Evolutionary conservation across 1,139 yeast species (phyloP), one percentile per base, ranked within the genome.

Genomic region (Sugiyamaella pinicola): DNA sequence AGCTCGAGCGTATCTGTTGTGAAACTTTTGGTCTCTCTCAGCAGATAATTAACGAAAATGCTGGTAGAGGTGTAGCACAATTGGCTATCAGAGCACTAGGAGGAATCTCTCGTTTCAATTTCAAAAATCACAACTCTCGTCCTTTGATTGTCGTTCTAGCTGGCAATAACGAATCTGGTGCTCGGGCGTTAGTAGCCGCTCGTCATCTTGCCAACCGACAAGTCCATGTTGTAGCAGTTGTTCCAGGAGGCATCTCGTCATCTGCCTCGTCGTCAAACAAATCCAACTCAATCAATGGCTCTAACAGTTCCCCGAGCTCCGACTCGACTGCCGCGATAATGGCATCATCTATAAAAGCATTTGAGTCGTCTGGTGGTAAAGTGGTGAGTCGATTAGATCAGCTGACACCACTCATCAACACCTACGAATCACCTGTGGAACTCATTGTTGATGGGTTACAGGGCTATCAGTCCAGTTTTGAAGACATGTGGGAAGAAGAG

Each of bases 201-300:
- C 81, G 96, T 58, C 91, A 87, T 61, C 74, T 91, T 56, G 74
- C 85, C 43, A 87, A 87, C 64, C 85, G 86, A 58, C 90, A 89
- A 0, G 79, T 86, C 7, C 72, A 88, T 49, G 88, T 85, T 0
- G 72, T 88, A 54, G 84, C 84, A 4, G 81, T 74, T 59, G 72
- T 82, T 5, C 65, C 81, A 15, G 73, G 70, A 35, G 56, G 58
- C 13, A 29, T 31, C 12, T 4, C n/a, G 1, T 5, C 38, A 18
- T 19, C 28, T 15, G 12, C 19, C 3, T n/a, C 28, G 12, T 15
- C 34, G 13, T 22, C 40, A 2, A 22, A 21, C 4, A n/a, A n/a
- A 6, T n/a, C 26, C 13, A 33, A 26, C 12, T 31, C 31, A 12
- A 35, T 21, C 28, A 28, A 33, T 17, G 38, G 47, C 10, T 26